phyloP scores from a whole-genome alignment of 768 basidiomycete species.

The Leccinellum luteum region DNA sequence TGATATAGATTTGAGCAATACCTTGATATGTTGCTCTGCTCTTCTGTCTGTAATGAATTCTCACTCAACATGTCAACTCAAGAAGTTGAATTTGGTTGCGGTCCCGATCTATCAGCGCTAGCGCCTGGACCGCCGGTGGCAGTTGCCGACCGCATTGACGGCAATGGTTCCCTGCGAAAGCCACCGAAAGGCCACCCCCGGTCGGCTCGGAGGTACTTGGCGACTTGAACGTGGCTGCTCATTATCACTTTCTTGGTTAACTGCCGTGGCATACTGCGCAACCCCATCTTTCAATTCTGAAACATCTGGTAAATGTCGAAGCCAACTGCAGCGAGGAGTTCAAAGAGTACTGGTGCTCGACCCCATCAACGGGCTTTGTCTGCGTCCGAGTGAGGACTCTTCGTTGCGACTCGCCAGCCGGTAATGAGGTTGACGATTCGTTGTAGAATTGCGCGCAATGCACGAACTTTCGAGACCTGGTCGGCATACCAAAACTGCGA shows the following conservation, averaged over 20 bases:
- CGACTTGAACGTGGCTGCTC: constrained; percentile 5
- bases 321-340: constrained; percentile 7
- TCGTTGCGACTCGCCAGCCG: background rate
- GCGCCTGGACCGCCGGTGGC: no score
- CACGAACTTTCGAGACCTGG: constrained; percentile 51
- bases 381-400: constrained; percentile 42
- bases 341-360: constrained; percentile 11
- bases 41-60: constrained; percentile 2
- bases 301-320: constrained; percentile 19
- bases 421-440: constrained; percentile 2
- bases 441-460: constrained; percentile 47
- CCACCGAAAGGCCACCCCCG: background rate
- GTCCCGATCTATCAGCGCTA: no score
- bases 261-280: background rate
- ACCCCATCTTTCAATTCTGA: background rate
- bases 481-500: constrained; percentile 46
- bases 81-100: background rate
- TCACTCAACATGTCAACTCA: constrained; percentile 3
- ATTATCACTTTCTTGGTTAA: background rate
- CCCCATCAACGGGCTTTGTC: constrained; percentile 38
- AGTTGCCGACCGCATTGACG: background rate
- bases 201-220: background rate
- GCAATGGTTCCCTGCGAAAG: background rate
- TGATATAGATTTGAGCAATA: constrained; percentile 4
- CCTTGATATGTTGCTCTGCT: constrained; percentile 8